Evolutionary conservation across 2,329 filamentous ascomycete genomes (phyloP).

Genomic region (Aureobasidium sp.): DNA sequence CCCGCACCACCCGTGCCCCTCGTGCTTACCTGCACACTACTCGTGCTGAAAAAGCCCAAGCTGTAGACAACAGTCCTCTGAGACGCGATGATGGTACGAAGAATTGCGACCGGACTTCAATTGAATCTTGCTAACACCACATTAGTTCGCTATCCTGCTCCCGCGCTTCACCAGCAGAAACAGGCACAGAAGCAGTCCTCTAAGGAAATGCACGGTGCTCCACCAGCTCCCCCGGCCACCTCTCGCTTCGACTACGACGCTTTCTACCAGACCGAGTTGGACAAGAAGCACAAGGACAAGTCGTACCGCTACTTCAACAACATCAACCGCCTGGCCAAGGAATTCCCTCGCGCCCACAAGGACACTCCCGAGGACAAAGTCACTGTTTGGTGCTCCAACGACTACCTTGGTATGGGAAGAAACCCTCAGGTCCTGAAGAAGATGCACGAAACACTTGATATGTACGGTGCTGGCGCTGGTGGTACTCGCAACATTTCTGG

Average conservation of each 20-base stretch:
- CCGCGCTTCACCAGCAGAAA: not conserved
- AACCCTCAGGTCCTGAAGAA: conserved; percentile 77
- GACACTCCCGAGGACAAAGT: conserved; percentile 74
- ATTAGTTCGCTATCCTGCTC: conserved; percentile 10
- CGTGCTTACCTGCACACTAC: conserved; percentile 79
- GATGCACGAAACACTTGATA: conserved; percentile 93
- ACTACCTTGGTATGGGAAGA: conserved; percentile 96
- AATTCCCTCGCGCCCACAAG: conserved; percentile 94
- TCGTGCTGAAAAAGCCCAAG: conserved; percentile 66
- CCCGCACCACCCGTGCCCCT: conserved; percentile 48
- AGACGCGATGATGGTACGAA: conserved; percentile 45
- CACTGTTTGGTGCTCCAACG: conserved; percentile 98
- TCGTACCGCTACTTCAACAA: conserved; percentile 99
- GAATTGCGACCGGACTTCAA: too few species aligned
- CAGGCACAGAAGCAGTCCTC: not conserved
- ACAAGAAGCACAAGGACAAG: conserved; percentile 99
- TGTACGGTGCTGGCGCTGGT: conserved; percentile 89
- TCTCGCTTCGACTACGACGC: conserved; percentile 79
- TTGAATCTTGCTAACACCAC: not conserved
- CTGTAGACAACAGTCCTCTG: conserved; percentile 56
- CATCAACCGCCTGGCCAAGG: conserved; percentile 95
- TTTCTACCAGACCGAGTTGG: conserved; percentile 82
- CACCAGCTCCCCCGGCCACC: conserved; percentile 42
- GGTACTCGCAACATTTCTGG: conserved; percentile 97
- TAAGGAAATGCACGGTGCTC: conserved; percentile 19